phyloP scores from a whole-genome alignment of 2,329 filamentous ascomycete species.

The Aspergillus chevalieri region DNA sequence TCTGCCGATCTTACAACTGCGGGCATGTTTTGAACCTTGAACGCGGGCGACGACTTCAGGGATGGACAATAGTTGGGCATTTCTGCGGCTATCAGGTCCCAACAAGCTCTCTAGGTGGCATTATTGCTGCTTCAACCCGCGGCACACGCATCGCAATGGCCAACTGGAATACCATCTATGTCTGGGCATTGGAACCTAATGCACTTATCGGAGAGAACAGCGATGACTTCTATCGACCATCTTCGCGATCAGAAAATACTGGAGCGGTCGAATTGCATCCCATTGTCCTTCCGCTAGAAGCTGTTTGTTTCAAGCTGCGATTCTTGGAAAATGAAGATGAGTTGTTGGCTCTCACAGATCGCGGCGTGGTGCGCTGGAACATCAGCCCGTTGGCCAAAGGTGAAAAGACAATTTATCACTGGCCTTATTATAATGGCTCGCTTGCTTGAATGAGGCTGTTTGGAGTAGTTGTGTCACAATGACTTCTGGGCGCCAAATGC shows the following conservation, averaged over 20 bases:
- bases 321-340: conserved; percentile 34
- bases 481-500: background rate
- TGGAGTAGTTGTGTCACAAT: background rate
- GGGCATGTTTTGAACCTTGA: conserved; percentile 32
- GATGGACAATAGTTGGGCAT: conserved; percentile 32
- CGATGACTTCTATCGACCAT: conserved; percentile 27
- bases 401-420: conserved; percentile 11
- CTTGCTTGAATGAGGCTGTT: background rate
- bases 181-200: conserved; percentile 37
- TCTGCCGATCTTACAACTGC: conserved; percentile 23
- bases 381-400: conserved; percentile 25
- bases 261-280: conserved; percentile 27
- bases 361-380: conserved; percentile 35
- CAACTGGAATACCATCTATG: conserved; percentile 36
- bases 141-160: conserved; percentile 38
- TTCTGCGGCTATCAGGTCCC: conserved; percentile 30
- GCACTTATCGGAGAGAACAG: conserved; percentile 28
- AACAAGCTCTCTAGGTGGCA: conserved; percentile 33
- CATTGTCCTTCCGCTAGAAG: conserved; percentile 27
- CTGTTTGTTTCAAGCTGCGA: conserved; percentile 32
- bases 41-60: conserved; percentile 32
- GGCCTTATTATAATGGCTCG: background rate
- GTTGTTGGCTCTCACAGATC: conserved; percentile 37
- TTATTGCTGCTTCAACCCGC: conserved; percentile 28
- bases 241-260: conserved; percentile 15